Conservation (phyloP, 2,329 filamentous ascomycete genomes). For the Pseudogymnoascus sp. region DNA sequence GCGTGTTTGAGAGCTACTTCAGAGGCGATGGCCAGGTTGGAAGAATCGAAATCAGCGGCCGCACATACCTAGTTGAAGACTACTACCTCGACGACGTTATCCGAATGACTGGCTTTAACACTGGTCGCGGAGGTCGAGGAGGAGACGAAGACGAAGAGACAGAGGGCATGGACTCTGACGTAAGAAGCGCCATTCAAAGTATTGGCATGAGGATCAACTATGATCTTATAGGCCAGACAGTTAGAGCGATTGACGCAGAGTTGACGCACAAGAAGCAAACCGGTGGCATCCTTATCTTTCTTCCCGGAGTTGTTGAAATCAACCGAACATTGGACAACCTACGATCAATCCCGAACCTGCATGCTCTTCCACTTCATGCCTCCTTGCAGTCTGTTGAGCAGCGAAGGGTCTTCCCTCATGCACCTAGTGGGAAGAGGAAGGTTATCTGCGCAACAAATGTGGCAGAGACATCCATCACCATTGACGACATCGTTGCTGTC, state of each 20-base stretch:
- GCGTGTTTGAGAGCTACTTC: conserved; percentile 81
- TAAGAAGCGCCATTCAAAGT: conserved; percentile 64
- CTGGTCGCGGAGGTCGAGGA: conserved; percentile 32
- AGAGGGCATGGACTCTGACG: conserved; percentile 43
- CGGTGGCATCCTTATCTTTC: conserved; percentile 89
- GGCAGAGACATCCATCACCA: conserved; percentile 96
- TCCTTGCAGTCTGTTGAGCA: conserved; percentile 86
- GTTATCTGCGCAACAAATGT: conserved; percentile 94
- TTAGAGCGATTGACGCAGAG: conserved; percentile 72
- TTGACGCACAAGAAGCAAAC: conserved; percentile 57
- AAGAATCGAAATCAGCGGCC: conserved; percentile 75
- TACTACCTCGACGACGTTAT: conserved; percentile 86
- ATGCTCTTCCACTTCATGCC: conserved; percentile 84
- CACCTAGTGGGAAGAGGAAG: conserved; percentile 78
- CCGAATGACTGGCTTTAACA: conserved; percentile 65
- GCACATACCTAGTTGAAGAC: conserved; percentile 85
- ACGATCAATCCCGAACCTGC: conserved; percentile 54
- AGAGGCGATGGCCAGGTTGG: conserved; percentile 63
- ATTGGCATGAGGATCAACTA: conserved; percentile 87
- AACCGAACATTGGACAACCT: conserved; percentile 68
- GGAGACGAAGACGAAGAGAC: conserved; percentile 40
- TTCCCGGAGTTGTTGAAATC: conserved; percentile 89
- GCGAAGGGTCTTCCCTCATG: conserved; percentile 69
- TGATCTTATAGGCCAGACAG: conserved; percentile 70
- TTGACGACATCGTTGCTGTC: conserved; percentile 92